Base-by-base conservation (phyloP, 805 yeast genomes). In the Candida namnaoensis region DNA sequence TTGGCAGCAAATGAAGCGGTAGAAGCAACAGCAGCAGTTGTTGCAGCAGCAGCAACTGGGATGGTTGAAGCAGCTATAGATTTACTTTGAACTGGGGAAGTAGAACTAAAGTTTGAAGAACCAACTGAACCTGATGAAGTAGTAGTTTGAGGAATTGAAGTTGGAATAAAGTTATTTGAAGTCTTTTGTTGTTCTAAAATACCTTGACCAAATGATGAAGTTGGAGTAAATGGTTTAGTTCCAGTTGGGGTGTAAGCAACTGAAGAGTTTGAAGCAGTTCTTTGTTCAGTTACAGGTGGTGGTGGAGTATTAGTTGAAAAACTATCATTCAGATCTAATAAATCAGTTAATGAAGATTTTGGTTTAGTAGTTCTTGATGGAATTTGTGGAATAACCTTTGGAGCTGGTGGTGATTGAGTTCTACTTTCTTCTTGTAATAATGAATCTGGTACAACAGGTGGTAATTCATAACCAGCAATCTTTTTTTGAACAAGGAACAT, bases 401-500 rank as follows among this genome's bases (percentile, higher is more conserved):
- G 43, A 26, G 42, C 32, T 23, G 41, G 45, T 4, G 41, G 26
- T n/a, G 35, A 40, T 38, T 45, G 25, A 33, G 45, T 26, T 41
- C 44, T 36, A 48, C 35, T 30, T 42, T 38, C 32, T 32, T 40
- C 37, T 35, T 51, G 60, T 38, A 78, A 55, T 50, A 90, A 66
- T 25, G 77, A 70, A 15, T 74, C 74, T 3, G 96, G 96, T 23
- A 88, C 76, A 12, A 80, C 73, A 44, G 77, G 77, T 3, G 99
- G 98, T 48, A 93, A 69, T 26, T 75, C 79, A 33, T 68, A 69
- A 15, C 98, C 98, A 2, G 84, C 73, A 44, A 90, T 69, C 53
- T 76, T 82, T 61, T 82, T 85, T 62, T 88, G 95, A 8, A 93
- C 93, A 49, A 93, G 73, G 57, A 82, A 91, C 87, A 93, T 82